Conservation (phyloP, 208 protist genomes). For the Trypanosomatidae sp. region DNA sequence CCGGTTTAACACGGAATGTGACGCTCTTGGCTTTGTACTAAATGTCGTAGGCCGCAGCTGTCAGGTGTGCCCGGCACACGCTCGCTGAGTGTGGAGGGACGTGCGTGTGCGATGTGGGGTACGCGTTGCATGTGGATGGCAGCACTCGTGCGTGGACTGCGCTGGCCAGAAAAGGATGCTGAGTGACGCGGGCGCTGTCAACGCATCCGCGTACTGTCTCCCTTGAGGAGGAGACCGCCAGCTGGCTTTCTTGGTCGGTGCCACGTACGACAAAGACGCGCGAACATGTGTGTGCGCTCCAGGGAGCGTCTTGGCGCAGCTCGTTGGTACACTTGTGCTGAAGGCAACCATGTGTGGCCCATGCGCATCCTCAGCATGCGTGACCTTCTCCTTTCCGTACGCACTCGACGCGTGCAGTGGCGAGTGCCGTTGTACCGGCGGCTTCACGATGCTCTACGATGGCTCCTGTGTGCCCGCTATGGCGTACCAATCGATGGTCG, state of each 20-base stretch:
- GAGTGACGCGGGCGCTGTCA: constrained; percentile 19
- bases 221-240: constrained; percentile 45
- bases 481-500: constrained; percentile 30
- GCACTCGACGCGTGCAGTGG: constrained; percentile 7
- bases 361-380: constrained; percentile 30
- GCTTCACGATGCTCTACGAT: constrained; percentile 58
- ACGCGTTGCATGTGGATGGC: constrained; percentile 13
- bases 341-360: constrained; percentile 46
- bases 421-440: constrained; percentile 31
- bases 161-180: constrained; percentile 30
- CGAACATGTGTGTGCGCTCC: constrained; percentile 33
- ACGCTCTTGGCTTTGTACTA: constrained; percentile 11
- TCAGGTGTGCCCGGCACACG: constrained; percentile 17
- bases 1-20: constrained; percentile 1
- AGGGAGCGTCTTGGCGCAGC: constrained; percentile 39
- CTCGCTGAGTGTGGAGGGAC: constrained; percentile 7
- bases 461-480: constrained; percentile 42
- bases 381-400: constrained; percentile 46
- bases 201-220: constrained; percentile 38
- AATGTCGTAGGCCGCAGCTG: constrained; percentile 17
- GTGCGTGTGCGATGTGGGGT: constrained; percentile 37
- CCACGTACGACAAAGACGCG: constrained; percentile 31
- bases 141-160: constrained; percentile 38
- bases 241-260: constrained; percentile 27
- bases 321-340: constrained; percentile 32